Evolutionary conservation across 345 rosid genomes (phyloP), one percentile per base, ranked within the genome.

Genomic region (Raphanus sativus): DNA sequence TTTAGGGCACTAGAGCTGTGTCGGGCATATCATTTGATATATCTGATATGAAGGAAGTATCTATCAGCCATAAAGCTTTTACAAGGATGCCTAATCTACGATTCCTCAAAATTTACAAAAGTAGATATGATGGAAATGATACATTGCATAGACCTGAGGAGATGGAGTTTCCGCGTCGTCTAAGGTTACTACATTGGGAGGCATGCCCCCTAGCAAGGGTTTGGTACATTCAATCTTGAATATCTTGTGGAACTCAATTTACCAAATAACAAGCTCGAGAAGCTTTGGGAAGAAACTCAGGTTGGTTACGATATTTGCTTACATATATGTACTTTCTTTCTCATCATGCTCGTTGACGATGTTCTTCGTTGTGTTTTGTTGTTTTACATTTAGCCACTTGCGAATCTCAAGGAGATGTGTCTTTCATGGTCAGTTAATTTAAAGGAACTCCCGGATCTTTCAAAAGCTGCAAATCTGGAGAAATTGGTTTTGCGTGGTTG

Each of bases 231-330:
- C 26, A 0, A 4, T 1, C 55, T 62, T 0, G 56, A 77, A 8
- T 59, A 59, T 9, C 75, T 77, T 16, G 78, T 77, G 0, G 71
- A 74, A n/a, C 77, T 82, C 29, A 2, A 45, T 0, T 4, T 84
- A 45, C 3, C 0, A 0, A 0, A 9, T 2, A 68, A 77, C 65
- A 0, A 52, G 1, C 36, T 82, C 0, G 34, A 80, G 32, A 32
- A 71, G 17, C 71, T 84, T 0, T 84, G 85, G 85, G n/a, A 50
- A 38, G 76, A 70, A 70, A 0, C 4, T 1, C 74, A 67, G 75
- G 84, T 84, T 66, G 28, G 60, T 56, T n/a, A 25, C 0, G 3
- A 0, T 59, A 59, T 12, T 4, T 59, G 9, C 34, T 26, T 59
- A 21, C 11, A 24, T 7, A 3, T 55, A 2, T 29, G 5, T 17